These are phyloP conservation scores for Aureobasidium sp. DNA, from an alignment of 2,329 filamentous ascomycete genomes.

Conservation along the genomic window DNA sequence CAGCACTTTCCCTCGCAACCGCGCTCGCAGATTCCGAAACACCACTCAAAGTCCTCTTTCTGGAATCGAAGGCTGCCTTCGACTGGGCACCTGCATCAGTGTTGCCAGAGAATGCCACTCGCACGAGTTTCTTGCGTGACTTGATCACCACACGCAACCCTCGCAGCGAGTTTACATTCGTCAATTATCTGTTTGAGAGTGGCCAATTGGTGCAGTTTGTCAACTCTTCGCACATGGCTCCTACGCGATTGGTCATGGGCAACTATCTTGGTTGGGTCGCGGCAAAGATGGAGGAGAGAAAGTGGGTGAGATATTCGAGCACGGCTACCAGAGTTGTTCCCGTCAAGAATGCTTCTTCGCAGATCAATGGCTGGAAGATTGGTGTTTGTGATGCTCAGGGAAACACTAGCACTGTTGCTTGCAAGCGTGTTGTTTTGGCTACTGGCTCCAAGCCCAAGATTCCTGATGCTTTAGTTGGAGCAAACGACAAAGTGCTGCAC, in stretches of 20 bases:
- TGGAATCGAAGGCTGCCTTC: conserved; percentile 21
- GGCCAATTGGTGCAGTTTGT: conserved; percentile 24
- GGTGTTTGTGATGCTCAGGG: conserved; percentile 15
- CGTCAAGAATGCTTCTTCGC: conserved; percentile 14
- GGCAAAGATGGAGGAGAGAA: conserved; percentile 19
- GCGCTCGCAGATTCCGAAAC: conserved; percentile 20
- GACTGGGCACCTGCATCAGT: conserved; percentile 20
- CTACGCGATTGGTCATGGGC: conserved; percentile 21
- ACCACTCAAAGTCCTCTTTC: conserved; percentile 20
- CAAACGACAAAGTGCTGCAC: conserved; percentile 19
- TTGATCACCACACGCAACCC: conserved; percentile 26
- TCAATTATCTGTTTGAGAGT: conserved; percentile 26
- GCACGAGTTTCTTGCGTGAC: conserved; percentile 24
- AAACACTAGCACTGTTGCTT: conserved; percentile 17
- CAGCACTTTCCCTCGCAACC: conserved; percentile 22
- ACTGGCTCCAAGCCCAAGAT: conserved; percentile 21
- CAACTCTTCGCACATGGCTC: conserved; percentile 24
- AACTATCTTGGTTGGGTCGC: conserved; percentile 26
- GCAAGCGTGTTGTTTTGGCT: conserved; percentile 22
- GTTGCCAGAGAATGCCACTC: conserved; percentile 20
- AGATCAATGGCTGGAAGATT: conserved; percentile 20
- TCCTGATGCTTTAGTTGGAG: conserved; percentile 16
- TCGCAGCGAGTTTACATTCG: conserved; percentile 25
- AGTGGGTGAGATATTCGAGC: conserved; percentile 23
- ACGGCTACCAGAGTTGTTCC: conserved; percentile 20